Evolutionary conservation across 768 basidiomycete genomes (phyloP).

Genomic region (Psilocybe subaeruginosa): DNA sequence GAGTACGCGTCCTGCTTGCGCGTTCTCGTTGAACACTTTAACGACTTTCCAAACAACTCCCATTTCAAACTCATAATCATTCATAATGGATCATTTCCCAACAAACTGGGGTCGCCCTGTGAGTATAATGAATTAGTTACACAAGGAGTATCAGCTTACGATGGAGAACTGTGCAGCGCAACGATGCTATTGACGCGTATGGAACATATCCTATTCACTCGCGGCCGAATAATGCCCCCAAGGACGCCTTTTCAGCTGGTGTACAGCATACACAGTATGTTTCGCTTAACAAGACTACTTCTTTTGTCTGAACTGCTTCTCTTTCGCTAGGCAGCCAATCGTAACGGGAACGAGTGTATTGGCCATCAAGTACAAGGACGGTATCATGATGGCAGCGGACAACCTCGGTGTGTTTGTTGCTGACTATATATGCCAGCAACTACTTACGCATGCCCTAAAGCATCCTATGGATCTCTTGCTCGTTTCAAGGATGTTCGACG

Average conservation of each 20-base stretch:
- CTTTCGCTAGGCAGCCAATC: conserved; percentile 75
- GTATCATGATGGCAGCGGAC: conserved; percentile 98
- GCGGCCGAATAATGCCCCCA: conserved; percentile 49
- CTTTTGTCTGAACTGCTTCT: neutral
- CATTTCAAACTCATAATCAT: conserved; percentile 3
- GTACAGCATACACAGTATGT: conserved; percentile 81
- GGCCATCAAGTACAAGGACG: conserved; percentile 93
- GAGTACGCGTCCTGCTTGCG: conserved; percentile 34
- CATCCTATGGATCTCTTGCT: conserved; percentile 96
- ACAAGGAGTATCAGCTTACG: neutral
- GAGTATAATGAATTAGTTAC: conserved; percentile 26
- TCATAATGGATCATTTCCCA: conserved; percentile 75
- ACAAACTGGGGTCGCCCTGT: conserved; percentile 85
- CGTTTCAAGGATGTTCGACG: conserved; percentile 95
- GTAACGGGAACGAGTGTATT: conserved; percentile 98
- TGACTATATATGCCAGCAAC: too few species aligned
- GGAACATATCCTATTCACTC: conserved; percentile 77
- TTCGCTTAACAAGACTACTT: neutral
- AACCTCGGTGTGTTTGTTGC: conserved; percentile 74
- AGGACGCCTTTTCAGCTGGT: conserved; percentile 63
- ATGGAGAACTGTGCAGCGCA: conserved; percentile 47
- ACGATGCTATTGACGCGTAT: conserved; percentile 76
- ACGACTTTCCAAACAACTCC: neutral
- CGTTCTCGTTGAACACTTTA: conserved; percentile 12
- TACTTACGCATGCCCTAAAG: conserved; percentile 37